Evolutionary conservation across 176 grass and related monocot genomes (phyloP).

Genomic region (Ensete glaucum): DNA sequence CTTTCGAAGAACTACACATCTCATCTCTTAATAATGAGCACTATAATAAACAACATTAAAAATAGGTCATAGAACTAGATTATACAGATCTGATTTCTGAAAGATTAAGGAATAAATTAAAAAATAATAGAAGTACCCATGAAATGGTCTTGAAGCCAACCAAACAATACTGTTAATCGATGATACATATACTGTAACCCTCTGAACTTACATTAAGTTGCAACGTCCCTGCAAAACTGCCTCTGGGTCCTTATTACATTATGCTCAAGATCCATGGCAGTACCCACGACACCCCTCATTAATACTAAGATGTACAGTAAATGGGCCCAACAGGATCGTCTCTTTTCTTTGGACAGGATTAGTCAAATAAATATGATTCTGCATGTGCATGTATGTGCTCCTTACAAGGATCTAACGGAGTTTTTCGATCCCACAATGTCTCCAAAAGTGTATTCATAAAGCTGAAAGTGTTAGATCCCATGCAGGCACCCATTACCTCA

Average conservation of each 20-base stretch:
- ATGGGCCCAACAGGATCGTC: neutral
- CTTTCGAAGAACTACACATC: too few species aligned
- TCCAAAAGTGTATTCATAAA: neutral
- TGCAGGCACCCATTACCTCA: neutral
- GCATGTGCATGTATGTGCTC: neutral
- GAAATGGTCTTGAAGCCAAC: neutral
- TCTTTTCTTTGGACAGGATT: neutral
- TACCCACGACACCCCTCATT: neutral
- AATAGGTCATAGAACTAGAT: too few species aligned
- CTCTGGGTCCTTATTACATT: neutral
- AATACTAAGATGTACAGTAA: neutral
- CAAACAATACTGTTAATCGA: neutral
- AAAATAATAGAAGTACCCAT: neutral
- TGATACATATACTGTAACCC: neutral
- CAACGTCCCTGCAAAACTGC: neutral
- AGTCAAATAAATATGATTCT: neutral
- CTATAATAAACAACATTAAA: too few species aligned
- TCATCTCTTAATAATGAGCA: too few species aligned
- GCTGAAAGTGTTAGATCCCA: conserved; percentile 21
- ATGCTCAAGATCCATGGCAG: neutral
- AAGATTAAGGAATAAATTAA: neutral
- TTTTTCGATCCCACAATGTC: neutral
- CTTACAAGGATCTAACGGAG: neutral
- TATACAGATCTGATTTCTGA: too few species aligned
- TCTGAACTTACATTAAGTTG: neutral